Evolutionary conservation across 2,329 filamentous ascomycete species (phyloP), one percentile per base, ranked within the genome.

Genomic region (Ciborinia camelliae): DNA sequence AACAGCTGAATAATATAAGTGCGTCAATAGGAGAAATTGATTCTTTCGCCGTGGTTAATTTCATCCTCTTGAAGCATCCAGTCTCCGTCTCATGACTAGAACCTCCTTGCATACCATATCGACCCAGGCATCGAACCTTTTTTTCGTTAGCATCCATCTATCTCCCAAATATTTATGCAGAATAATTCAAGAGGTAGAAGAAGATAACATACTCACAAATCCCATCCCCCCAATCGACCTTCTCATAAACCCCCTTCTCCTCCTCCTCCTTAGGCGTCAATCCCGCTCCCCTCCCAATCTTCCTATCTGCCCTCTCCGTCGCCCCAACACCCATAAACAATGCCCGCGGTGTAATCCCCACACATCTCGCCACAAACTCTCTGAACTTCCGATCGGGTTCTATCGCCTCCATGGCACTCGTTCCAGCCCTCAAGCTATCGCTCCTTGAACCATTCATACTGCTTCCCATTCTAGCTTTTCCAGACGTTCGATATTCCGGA

Each of bases 61-160:
- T 28, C 14, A 62, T 20, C 50, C 60, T n/a, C 50, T 54, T 6
- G 26, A 30, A 35, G 37, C 50, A 37, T 62, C 60, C 5, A 62
- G 39, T 35, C 60, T 47, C 43, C 50, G 30, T 7, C 60, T 62
- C 60, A 62, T 62, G 6, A 39, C 37, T 6, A 62, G 20, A 5
- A 62, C 60, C 5, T 62, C 60, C 23, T 54, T 62, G 15, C 48
- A 62, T 26, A 62, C 60, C 60, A 62, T 62, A 28, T 62, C 60
- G 7, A 62, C 60, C 48, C 60, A 62, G 0, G 20, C 60, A 37
- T 62, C 50, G 10, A 47, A 62, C 28, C 60, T 62, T 15, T 5
- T 41, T 23, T 8, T 14, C 41, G 5, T 58, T 26, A 58, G 55
- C 20, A 43, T 30, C n/a, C n/a, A n/a, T n/a, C n/a, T n/a, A 15